Percentiles rank a stretch among this genome's conserved stretches.
These are phyloP conservation scores for Epichloe sylvatica DNA, from an alignment of 2,329 filamentous ascomycete species.

Conservation along the genomic window DNA sequence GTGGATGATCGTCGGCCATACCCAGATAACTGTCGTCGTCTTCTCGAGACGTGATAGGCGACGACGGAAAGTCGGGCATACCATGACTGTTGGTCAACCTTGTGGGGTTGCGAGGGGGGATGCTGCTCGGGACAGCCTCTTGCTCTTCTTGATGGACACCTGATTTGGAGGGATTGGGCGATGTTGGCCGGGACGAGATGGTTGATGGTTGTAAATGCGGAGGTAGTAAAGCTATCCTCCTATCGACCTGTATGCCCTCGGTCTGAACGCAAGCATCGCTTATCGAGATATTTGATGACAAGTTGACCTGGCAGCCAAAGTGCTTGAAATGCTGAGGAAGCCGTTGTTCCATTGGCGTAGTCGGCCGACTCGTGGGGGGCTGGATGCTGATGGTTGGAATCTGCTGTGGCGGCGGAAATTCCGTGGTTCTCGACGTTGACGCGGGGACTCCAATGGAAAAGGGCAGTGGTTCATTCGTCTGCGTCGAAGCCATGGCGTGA, in stretches of 20 bases:
- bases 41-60: constrained; percentile 24
- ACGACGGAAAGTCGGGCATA: constrained; percentile 35
- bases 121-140: constrained; percentile 36
- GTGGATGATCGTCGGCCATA: constrained; percentile 67
- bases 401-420: constrained; percentile 28
- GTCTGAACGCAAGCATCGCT: constrained; percentile 53
- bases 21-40: constrained; percentile 56
- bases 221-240: constrained; percentile 60
- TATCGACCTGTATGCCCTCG: constrained; percentile 76
- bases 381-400: constrained; percentile 87
- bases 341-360: constrained; percentile 58
- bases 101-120: constrained; percentile 49
- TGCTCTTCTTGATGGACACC: constrained; percentile 19
- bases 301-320: constrained; percentile 63
- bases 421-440: constrained; percentile 13
- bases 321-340: constrained; percentile 75
- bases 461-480: constrained; percentile 32
- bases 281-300: constrained; percentile 14
- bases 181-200: constrained; percentile 48
- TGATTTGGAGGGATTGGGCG: constrained; percentile 28
- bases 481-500: constrained; percentile 40
- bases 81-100: constrained; percentile 35
- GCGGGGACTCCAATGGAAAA: constrained; percentile 9
- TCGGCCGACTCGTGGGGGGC: constrained; percentile 77
- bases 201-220: constrained; percentile 66